Percentiles rank a stretch among this genome's conserved stretches.
These are phyloP conservation scores for Boechera divaricarpa DNA, from an alignment of 345 rosid genomes.

Conservation along the genomic window DNA sequence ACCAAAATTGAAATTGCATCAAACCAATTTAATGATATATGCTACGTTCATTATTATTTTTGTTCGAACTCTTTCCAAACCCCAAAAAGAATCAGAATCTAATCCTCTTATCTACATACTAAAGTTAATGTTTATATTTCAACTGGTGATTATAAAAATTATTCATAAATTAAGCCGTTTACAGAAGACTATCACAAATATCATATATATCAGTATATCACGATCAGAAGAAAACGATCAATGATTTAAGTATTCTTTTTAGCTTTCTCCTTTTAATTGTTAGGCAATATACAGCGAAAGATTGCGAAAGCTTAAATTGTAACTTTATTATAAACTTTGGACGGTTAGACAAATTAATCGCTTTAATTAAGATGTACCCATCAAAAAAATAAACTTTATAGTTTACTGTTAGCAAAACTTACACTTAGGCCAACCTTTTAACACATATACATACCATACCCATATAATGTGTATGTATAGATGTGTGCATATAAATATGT, in stretches of 20 bases:
- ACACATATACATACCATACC: slow-evolving; percentile 3
- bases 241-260: background rate
- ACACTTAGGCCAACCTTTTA: slow-evolving; percentile 4
- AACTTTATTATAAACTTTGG: slow-evolving; percentile 9
- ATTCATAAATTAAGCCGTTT: background rate
- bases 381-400: background rate
- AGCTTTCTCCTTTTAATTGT: slow-evolving; percentile 25
- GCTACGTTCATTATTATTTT: slow-evolving; percentile 1
- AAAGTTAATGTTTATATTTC: background rate
- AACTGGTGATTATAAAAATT: background rate
- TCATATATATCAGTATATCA: background rate
- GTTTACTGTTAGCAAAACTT: background rate
- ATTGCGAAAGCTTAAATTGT: slow-evolving; percentile 17
- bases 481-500: slow-evolving; percentile 38
- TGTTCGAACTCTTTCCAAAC: background rate
- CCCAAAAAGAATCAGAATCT: background rate
- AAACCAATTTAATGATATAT: background rate
- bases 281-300: slow-evolving; percentile 37
- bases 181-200: background rate
- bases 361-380: slow-evolving; percentile 11
- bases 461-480: slow-evolving; percentile 24
- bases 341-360: background rate
- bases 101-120: background rate
- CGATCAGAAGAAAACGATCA: slow-evolving; percentile 16
- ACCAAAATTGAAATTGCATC: background rate